Evolutionary conservation across 2,329 filamentous ascomycete genomes (phyloP).

Genomic region (Ceratocystis harringtonii): DNA sequence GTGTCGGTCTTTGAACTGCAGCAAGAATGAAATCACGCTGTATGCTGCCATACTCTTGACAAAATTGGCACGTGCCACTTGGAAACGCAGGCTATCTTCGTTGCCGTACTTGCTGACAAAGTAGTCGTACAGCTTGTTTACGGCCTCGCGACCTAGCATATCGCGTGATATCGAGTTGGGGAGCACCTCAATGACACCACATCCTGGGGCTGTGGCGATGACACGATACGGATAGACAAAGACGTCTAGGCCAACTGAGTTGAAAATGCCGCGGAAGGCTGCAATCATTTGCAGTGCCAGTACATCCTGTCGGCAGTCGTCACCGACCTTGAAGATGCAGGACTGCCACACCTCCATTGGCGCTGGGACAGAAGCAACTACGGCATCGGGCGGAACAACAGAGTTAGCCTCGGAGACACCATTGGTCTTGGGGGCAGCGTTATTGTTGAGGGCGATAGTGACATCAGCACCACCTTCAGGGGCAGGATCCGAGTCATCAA

Average conservation of each 20-base stretch:
- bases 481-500: slow-evolving; percentile 34
- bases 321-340: slow-evolving; percentile 98
- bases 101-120: slow-evolving; percentile 96
- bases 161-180: slow-evolving; percentile 96
- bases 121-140: slow-evolving; percentile 97
- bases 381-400: not conserved
- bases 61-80: slow-evolving; percentile 90
- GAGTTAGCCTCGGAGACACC: slow-evolving; percentile 19
- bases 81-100: slow-evolving; percentile 86
- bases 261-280: slow-evolving; percentile 93
- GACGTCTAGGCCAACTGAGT: slow-evolving; percentile 84
- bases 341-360: slow-evolving; percentile 93
- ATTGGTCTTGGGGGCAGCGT: slow-evolving; percentile 3
- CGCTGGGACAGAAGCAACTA: not conserved
- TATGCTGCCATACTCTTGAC: slow-evolving; percentile 99
- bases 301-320: slow-evolving; percentile 95
- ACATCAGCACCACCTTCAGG: slow-evolving; percentile 30
- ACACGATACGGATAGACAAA: slow-evolving; percentile 96
- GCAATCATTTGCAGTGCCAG: slow-evolving; percentile 95
- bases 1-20: slow-evolving; percentile 98
- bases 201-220: slow-evolving; percentile 90
- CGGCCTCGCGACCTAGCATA: slow-evolving; percentile 94
- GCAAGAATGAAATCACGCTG: slow-evolving; percentile 85
- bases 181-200: slow-evolving; percentile 93
- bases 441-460: slow-evolving; percentile 1